phyloP scores from a whole-genome alignment of 202 grass and related monocot species.

The Thinopyrum obtusiflorum region DNA sequence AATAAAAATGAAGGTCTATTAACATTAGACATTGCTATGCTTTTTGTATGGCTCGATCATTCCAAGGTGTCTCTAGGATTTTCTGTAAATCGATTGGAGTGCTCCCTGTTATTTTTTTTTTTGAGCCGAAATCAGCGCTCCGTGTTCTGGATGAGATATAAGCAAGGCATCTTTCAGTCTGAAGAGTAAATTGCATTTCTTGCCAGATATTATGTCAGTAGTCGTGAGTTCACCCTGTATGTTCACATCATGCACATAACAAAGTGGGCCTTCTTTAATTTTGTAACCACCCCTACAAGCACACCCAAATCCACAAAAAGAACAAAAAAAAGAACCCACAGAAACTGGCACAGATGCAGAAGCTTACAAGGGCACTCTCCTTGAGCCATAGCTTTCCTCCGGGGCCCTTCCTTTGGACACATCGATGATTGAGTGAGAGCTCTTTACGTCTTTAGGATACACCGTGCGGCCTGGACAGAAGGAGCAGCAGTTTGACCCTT shows the following conservation, averaged over 20 bases:
- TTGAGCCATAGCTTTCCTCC: background rate
- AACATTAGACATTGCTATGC: background rate
- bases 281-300: background rate
- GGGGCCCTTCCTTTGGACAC: background rate
- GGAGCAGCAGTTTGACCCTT: background rate
- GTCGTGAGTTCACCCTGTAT: background rate
- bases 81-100: background rate
- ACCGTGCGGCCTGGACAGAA: background rate
- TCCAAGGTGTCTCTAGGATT: background rate
- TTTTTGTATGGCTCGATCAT: background rate
- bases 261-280: background rate
- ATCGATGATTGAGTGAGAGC: background rate
- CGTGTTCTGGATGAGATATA: background rate
- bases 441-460: background rate
- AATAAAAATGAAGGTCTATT: too few species aligned
- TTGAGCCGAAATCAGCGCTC: background rate
- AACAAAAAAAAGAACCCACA: background rate
- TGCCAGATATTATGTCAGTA: background rate
- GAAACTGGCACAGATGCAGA: background rate
- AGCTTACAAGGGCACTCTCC: background rate
- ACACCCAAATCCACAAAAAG: background rate
- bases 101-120: background rate
- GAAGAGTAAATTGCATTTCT: background rate
- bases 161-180: background rate
- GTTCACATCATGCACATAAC: background rate